Evolutionary conservation across 2,329 filamentous ascomycete genomes (phyloP).

Genomic region (Byssochlamys sp.): DNA sequence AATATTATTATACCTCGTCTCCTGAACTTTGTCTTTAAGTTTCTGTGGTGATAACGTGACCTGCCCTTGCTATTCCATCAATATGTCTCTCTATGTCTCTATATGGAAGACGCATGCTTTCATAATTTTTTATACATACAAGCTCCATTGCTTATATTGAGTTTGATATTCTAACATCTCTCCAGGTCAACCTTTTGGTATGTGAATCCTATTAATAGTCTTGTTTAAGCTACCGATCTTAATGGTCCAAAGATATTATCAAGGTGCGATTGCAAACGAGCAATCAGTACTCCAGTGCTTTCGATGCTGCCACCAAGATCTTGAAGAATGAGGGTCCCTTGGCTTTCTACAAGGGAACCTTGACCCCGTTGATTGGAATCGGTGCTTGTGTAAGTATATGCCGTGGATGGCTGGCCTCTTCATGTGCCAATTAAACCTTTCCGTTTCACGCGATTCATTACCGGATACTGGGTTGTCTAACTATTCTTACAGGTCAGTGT

Average conservation of each 20-base stretch:
- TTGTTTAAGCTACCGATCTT: constrained; percentile 1
- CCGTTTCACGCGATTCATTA: not conserved
- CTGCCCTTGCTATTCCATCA: not conserved
- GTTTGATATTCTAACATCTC: constrained; percentile 16
- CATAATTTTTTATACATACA: not conserved
- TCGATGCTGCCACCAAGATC: constrained; percentile 73
- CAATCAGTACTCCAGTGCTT: constrained; percentile 66
- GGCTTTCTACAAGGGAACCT: constrained; percentile 96
- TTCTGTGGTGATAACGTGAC: not conserved
- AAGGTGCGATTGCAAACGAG: constrained; percentile 94
- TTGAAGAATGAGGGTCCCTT: constrained; percentile 76
- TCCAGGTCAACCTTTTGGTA: constrained; percentile 57
- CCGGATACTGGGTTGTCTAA: not conserved
- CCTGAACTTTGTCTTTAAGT: not conserved
- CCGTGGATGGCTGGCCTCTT: not conserved
- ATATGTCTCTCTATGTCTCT: not conserved
- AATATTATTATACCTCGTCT: not conserved
- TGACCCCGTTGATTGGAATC: constrained; percentile 89
- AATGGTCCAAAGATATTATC: constrained; percentile 62
- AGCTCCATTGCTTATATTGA: not conserved
- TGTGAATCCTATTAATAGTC: constrained; percentile 13
- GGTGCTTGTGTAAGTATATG: constrained; percentile 66
- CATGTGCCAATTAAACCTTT: not conserved
- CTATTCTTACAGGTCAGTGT: constrained; percentile 54
- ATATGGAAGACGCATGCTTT: not conserved